Evolutionary conservation across 257 asterid species (phyloP), one percentile per base, ranked within the genome.

Genomic region (Buddleja alternifolia): DNA sequence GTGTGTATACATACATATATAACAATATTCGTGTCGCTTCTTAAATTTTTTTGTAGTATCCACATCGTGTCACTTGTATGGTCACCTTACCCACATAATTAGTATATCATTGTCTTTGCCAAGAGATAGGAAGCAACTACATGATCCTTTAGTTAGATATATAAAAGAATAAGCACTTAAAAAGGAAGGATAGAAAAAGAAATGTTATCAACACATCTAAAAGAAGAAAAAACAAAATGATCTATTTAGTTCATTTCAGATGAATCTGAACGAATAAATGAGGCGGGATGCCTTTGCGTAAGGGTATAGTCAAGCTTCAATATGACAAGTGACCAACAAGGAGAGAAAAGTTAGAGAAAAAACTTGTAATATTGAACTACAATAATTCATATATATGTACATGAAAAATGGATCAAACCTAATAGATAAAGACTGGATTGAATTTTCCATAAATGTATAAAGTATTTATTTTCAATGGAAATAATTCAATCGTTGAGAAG

Each of bases 211-310:
- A 29, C 10, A 19, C 29, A 19, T 51, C 32, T 10, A 51, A 9
- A 19, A 51, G 12, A 51, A 51, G 20, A 12, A 51, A 51, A 15
- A 48, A 51, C 10, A n/a, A 19, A 10, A 17, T 51, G 5, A 51
- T 19, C 32, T 6, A 12, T 16, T 51, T 29, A 29, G 34, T 29
- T 5, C 32, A 19, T 56, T 34, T 59, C 9, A 29, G 60, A 64
- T 29, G 47, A 16, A 17, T 44, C 70, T 17, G 10, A 29, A 36
- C 2, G 0, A 3, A 34, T 14, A 54, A 68, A 56, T 68, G 4
- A 1, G 66, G 17, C 40, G 10, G 6, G 16, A 47, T 46, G 42
- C 68, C 57, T 47, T 59, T 59, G 69, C 60, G 69, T 47, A 16
- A 60, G 1, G 61, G 10, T 46, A 12, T 20, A 7, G 21, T 37